Evolutionary conservation across 2,329 filamentous ascomycete species (phyloP).

Genomic region (Dothiorella sarmentorum): DNA sequence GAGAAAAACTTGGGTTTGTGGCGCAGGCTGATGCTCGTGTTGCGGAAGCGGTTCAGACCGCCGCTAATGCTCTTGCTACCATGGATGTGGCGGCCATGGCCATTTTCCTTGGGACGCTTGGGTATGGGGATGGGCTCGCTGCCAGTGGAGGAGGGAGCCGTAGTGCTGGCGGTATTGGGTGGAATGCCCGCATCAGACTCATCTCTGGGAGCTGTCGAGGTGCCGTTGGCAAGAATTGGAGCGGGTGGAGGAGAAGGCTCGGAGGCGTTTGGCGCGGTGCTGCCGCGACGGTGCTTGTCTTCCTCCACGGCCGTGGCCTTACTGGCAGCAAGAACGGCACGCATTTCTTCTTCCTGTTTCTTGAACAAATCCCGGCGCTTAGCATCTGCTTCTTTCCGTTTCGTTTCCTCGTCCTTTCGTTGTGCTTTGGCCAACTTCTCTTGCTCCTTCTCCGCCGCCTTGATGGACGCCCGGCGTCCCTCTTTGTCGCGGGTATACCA

Average conservation of each 20-base stretch:
- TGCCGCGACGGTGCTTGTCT: slow-evolving; percentile 24
- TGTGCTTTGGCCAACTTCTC: slow-evolving; percentile 45
- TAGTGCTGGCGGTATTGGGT: slow-evolving; percentile 3
- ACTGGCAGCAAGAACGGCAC: slow-evolving; percentile 63
- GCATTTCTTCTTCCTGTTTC: slow-evolving; percentile 61
- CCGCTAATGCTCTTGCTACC: slow-evolving; percentile 32
- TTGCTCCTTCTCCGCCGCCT: slow-evolving; percentile 52
- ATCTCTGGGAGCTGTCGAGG: neutral
- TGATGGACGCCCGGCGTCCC: slow-evolving; percentile 19
- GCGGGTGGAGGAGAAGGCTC: neutral
- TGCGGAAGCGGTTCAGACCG: slow-evolving; percentile 62
- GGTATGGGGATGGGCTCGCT: neutral
- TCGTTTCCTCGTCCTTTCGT: slow-evolving; percentile 45
- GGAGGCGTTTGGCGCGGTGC: neutral
- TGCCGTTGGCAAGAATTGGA: neutral
- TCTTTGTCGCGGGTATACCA: slow-evolving; percentile 11
- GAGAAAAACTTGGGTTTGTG: slow-evolving; percentile 70
- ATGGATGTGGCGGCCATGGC: slow-evolving; percentile 7
- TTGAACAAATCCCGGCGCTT: slow-evolving; percentile 55
- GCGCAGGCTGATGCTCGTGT: slow-evolving; percentile 74
- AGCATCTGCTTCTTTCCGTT: slow-evolving; percentile 30
- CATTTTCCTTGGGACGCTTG: slow-evolving; percentile 25
- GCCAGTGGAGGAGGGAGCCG: slow-evolving; percentile 5
- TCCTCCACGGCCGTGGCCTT: slow-evolving; percentile 52
- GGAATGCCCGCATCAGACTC: neutral